Evolutionary conservation across 129 eudicot species (phyloP), one percentile per base, ranked within the genome.

Genomic region (Saussurea involucrata): DNA sequence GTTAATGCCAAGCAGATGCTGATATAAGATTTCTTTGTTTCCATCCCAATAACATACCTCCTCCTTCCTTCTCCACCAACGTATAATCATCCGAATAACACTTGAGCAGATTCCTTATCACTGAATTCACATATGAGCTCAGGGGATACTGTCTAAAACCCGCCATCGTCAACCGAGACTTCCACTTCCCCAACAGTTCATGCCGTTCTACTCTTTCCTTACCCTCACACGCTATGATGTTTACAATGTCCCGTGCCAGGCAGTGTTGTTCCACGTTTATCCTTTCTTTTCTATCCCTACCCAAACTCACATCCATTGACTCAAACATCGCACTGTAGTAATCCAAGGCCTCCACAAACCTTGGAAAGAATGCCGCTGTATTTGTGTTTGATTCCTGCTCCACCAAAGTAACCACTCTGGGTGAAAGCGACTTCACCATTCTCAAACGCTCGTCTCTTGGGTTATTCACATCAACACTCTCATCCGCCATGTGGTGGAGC

Each of bases 301-400:
- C 75, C 82, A 91, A 73, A 4, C 90, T 84, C 21, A 83, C 93
- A 66, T 94, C 98, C 28, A 94, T 84, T 0, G 97, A 91, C 81
- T 94, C 98, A 44, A 94, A 94, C 87, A 94, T 84, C 0, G 98
- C 98, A 2, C 90, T 77, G 74, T 94, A 94, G 74, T 73, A 91
- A 17, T 91, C 95, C 13, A 94, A 84, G 7, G 92, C 71, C 78
- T 94, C 98, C 40, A 79, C 32, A 82, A 94, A 94, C 63, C 98
- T 77, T 3, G 93, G 88, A 27, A 91, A 77, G 78, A 94, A 94
- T 0, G 98, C 90, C 2, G 98, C 84, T 0, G 98, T 94, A 22
- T 94, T 94, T 21, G 98, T 89, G 84, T 94, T 94, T 2, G 97
- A 90, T 84, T 94, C 98, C 81, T 94, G 98, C 84, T 94, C 98